Evolutionary conservation across 768 basidiomycete species (phyloP).

Genomic region (Termitomyces sp.): DNA sequence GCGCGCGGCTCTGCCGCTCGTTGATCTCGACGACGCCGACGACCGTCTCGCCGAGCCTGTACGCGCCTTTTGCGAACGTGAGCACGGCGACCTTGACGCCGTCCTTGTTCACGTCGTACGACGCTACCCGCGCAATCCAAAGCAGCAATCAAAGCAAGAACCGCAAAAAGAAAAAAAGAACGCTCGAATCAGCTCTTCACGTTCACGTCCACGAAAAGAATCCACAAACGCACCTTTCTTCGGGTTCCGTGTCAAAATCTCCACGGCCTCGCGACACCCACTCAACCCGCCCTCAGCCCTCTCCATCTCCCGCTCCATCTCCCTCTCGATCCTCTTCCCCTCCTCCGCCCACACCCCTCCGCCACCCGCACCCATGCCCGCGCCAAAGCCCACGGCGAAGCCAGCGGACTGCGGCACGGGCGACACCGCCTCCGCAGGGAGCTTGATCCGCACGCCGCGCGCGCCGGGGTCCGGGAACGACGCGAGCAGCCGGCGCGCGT

Average conservation of each 20-base stretch:
- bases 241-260: constrained; percentile 84
- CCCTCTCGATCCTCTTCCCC: constrained; percentile 27
- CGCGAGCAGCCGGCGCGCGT: constrained; percentile 46
- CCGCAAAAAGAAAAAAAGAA: background rate
- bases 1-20: constrained; percentile 53
- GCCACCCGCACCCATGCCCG: constrained; percentile 9
- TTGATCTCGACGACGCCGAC: constrained; percentile 88
- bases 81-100: constrained; percentile 85
- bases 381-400: constrained; percentile 8
- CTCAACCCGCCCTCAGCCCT: constrained; percentile 37
- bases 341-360: constrained; percentile 21
- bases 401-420: constrained; percentile 20
- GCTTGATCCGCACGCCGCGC: constrained; percentile 20
- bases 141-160: background rate
- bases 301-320: constrained; percentile 19
- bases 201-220: no score
- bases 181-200: background rate
- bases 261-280: constrained; percentile 81
- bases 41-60: constrained; percentile 89
- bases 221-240: constrained; percentile 63
- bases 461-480: constrained; percentile 32
- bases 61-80: constrained; percentile 89
- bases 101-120: constrained; percentile 94
- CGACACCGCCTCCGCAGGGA: constrained; percentile 19
- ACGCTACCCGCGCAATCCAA: constrained; percentile 42